phyloP scores from a whole-genome alignment of 2,329 filamentous ascomycete genomes.

The Cladosporium cucumerinum region DNA sequence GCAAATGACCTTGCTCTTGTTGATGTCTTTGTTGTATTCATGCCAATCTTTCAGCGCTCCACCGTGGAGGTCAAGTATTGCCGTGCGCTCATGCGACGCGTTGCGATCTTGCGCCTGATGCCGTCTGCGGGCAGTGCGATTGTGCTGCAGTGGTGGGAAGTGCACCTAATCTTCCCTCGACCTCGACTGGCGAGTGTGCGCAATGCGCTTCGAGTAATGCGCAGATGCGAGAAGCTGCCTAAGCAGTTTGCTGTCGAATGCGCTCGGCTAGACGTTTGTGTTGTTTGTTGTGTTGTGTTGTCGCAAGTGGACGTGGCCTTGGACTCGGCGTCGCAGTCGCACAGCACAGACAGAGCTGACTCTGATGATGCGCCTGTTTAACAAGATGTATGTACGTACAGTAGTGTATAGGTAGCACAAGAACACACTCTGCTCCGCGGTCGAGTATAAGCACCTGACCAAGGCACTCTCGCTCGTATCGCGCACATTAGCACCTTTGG shows the following conservation, averaged over 20 bases:
- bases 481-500: not conserved
- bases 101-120: not conserved
- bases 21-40: slow-evolving; percentile 5
- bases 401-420: not conserved
- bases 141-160: not conserved
- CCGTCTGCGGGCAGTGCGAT: not conserved
- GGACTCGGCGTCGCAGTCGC: not conserved
- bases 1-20: slow-evolving; percentile 3
- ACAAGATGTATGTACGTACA: not conserved
- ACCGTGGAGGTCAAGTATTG: not conserved
- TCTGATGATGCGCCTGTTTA: not conserved
- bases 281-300: not conserved
- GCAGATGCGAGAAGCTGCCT: not conserved
- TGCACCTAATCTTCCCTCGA: not conserved
- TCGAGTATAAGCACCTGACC: not conserved
- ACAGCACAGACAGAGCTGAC: not conserved
- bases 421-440: not conserved
- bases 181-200: not conserved
- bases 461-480: not conserved
- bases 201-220: not conserved
- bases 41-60: slow-evolving; percentile 6
- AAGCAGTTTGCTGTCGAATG: not conserved
- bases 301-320: not conserved
- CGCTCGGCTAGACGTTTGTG: not conserved
- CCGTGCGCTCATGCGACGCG: slow-evolving; percentile 4